These are phyloP conservation scores for Fistulifera solaris DNA, from an alignment of 108 stramenopile species.

Conservation along the genomic window DNA sequence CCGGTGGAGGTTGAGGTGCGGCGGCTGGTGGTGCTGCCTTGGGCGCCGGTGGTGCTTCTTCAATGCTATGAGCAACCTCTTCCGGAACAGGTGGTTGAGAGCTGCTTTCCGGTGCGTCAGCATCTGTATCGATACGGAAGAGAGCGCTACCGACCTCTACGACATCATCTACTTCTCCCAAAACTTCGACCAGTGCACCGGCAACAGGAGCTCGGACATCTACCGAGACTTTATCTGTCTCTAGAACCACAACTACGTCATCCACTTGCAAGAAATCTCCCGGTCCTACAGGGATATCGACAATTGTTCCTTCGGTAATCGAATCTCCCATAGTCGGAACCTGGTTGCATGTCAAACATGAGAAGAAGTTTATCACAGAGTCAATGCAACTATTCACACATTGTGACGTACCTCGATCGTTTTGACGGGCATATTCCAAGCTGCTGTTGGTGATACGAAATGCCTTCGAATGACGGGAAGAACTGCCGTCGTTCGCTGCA, in stretches of 20 bases:
- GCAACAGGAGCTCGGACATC: conserved; percentile 80
- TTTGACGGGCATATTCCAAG: conserved; percentile 54
- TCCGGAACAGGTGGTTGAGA: conserved; percentile 12
- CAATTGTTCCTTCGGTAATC: conserved; percentile 95
- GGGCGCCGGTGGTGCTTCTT: conserved; percentile 15
- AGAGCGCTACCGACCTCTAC: conserved; percentile 90
- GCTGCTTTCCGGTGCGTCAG: conserved; percentile 43
- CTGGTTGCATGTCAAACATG: conserved; percentile 20
- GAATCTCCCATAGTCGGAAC: conserved; percentile 92
- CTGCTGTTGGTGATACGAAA: conserved; percentile 2
- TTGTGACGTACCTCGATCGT: conserved; percentile 64
- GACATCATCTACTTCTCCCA: conserved; percentile 90
- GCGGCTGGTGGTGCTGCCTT: conserved; percentile 20
- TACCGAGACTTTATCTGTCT: conserved; percentile 97
- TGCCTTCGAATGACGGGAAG: background rate
- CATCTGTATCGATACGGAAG: conserved; percentile 87
- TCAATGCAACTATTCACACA: no score
- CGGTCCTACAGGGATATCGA: conserved; percentile 83
- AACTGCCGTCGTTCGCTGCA: no score
- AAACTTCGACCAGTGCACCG: conserved; percentile 81
- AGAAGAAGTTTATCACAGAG: no score
- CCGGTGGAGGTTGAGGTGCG: conserved; percentile 23
- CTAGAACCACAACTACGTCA: conserved; percentile 84
- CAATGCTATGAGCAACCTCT: conserved; percentile 28
- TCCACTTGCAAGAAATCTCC: conserved; percentile 72